phyloP scores from a whole-genome alignment of 306 rosid genomes.

The Inga leiocalycina region DNA sequence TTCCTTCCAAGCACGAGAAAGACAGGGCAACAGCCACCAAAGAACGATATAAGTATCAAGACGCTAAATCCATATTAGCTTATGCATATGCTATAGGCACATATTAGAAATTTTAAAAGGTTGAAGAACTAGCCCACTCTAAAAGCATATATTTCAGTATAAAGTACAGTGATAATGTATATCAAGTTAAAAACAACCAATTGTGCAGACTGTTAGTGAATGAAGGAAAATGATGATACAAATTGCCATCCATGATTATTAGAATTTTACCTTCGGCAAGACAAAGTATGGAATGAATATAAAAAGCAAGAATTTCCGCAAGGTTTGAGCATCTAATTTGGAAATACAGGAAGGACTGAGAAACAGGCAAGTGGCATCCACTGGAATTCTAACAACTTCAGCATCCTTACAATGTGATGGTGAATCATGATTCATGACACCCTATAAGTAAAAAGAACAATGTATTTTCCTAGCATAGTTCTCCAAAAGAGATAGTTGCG shows the following conservation, averaged over 20 bases:
- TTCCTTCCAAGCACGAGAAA: constrained; percentile 50
- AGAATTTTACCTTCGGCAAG: not conserved
- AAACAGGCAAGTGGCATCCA: not conserved
- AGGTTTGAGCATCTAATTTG: constrained; percentile 16
- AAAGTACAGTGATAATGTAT: constrained; percentile 5
- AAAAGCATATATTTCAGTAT: constrained; percentile 3
- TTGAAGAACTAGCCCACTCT: not conserved
- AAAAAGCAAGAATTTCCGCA: constrained; percentile 19
- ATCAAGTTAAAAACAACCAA: constrained; percentile 15
- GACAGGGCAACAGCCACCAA: constrained; percentile 30
- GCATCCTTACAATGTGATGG: not conserved
- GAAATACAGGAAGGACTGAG: not conserved
- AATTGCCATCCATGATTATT: constrained; percentile 4
- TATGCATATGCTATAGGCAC: constrained; percentile 14
- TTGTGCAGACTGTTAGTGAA: constrained; percentile 15
- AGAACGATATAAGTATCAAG: constrained; percentile 35
- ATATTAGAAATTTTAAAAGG: not conserved
- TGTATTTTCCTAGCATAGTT: not conserved
- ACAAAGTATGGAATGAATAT: not conserved
- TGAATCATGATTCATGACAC: not conserved
- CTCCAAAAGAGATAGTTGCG: not conserved
- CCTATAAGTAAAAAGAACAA: not conserved
- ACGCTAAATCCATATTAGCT: constrained; percentile 29
- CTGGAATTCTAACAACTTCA: not conserved
- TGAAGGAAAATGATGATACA: not conserved